Base-by-base conservation (phyloP, 768 basidiomycete genomes). In the Megacollybia marginata region DNA sequence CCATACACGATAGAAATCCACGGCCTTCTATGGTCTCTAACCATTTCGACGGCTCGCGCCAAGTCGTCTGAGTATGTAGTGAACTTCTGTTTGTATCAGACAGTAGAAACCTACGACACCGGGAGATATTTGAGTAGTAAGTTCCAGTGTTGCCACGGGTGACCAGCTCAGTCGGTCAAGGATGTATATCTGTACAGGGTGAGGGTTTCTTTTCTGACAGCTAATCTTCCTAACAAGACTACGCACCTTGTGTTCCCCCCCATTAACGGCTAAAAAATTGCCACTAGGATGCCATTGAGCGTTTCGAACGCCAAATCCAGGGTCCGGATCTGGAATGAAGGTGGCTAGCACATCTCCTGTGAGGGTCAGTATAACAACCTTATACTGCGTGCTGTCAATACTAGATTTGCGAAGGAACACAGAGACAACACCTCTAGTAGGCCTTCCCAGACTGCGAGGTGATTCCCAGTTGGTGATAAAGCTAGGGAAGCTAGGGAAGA, bases 21-120 rank as follows among this genome's bases (percentile, higher is more conserved):
- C 85, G 80, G 23, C 88, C 90, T 59, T 85, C 79, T 0, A 90
- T 92, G 1, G 83, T 73, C 62, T 87, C 86, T 38, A 91, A 66
- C 93, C 93, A 97, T 53, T 82, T 82, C 0, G 72, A 57, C 2
- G 93, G 92, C 62, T 97, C 93, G 52, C 83, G 76, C 93, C 93
- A 97, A 11, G 89, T 69, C 10, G 66, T 75, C 93, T 95, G 45
- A 48, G 33, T 20, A 31, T 18, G 48, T 5, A 15, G 13, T 16
- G 9, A 19, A 31, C 13, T 42, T 46, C 33, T 35, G 58, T 43
- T 33, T 18, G 50, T 11, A 6, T 7, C 51, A 23, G 54, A 34
- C 13, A n/a, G 20, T 15, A 8, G 28, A 36, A 56, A 66, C 84
- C 53, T 62, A 90, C 87, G 47, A 73, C 74, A 48, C 73, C 73